Evolutionary conservation across 2,329 filamentous ascomycete species (phyloP).

Genomic region (Fusarium sp.): DNA sequence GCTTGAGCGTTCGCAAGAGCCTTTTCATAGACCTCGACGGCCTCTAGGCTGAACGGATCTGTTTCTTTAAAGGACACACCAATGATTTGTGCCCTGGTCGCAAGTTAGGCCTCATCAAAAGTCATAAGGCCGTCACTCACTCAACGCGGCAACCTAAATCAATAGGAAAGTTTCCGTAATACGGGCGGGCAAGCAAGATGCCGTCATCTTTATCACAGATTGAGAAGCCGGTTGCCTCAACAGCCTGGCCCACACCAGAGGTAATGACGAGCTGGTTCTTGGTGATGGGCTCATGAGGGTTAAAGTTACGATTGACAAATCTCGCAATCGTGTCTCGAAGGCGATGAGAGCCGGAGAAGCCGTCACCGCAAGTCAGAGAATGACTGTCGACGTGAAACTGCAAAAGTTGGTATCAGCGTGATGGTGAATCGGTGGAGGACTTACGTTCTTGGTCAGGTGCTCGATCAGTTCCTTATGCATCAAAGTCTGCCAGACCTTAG

Average conservation of each 20-base stretch:
- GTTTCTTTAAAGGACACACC: not conserved
- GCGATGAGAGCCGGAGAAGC: not conserved
- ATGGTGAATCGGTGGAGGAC: not conserved
- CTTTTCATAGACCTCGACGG: not conserved
- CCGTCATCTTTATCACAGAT: not conserved
- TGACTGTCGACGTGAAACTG: not conserved
- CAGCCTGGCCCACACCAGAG: not conserved
- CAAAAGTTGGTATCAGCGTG: not conserved
- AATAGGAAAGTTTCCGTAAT: not conserved
- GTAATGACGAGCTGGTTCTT: not conserved
- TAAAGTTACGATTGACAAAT: not conserved
- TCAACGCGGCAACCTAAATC: not conserved
- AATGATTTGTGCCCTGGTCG: not conserved
- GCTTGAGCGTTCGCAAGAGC: not conserved
- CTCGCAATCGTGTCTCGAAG: not conserved
- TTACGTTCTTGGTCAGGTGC: not conserved
- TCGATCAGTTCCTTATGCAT: not conserved
- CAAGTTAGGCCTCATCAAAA: not conserved
- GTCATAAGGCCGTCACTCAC: not conserved
- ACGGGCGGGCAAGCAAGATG: not conserved
- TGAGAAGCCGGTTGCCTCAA: not conserved
- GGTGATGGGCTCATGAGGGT: not conserved
- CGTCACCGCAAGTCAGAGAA: not conserved
- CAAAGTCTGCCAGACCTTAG: not conserved
- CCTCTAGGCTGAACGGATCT: not conserved